These are phyloP conservation scores for Plasmodium gaboni DNA, from an alignment of 169 alveolate species.

Conservation along the genomic window DNA sequence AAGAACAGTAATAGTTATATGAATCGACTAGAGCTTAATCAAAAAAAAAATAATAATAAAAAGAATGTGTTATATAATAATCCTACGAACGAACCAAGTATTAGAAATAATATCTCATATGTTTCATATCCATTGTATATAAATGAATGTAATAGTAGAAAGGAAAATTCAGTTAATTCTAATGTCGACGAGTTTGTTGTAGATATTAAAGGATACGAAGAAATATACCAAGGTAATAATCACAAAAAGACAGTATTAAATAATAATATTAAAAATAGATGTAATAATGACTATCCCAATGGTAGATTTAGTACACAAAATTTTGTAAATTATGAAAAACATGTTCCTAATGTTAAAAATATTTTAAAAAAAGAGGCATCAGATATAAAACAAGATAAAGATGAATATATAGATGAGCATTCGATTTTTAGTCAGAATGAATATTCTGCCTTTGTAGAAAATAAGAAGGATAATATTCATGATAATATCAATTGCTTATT, in stretches of 20 bases:
- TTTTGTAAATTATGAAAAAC: neutral
- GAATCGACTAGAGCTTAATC: neutral
- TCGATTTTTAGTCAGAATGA: slow-evolving; percentile 19
- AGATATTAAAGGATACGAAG: slow-evolving; percentile 7
- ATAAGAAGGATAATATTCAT: slow-evolving; percentile 4
- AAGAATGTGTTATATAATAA: neutral
- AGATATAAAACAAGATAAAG: neutral
- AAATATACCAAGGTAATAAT: neutral
- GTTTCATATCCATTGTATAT: neutral
- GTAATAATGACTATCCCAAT: neutral
- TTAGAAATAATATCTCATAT: neutral
- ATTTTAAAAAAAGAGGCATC: too few relatives aligned
- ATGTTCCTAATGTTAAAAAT: too few relatives aligned
- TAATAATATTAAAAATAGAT: neutral
- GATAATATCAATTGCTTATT: slow-evolving; percentile 2
- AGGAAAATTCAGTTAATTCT: neutral
- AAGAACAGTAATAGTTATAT: neutral
- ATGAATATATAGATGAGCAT: neutral
- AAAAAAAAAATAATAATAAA: neutral
- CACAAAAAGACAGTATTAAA: neutral
- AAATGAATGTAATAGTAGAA: neutral
- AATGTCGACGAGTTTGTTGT: slow-evolving; percentile 1
- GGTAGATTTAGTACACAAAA: neutral
- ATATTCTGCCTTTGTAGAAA: neutral
- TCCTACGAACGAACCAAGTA: neutral